Evolutionary conservation across 257 asterid genomes (phyloP), one percentile per base, ranked within the genome.

Genomic region (Cruciata laevipes): DNA sequence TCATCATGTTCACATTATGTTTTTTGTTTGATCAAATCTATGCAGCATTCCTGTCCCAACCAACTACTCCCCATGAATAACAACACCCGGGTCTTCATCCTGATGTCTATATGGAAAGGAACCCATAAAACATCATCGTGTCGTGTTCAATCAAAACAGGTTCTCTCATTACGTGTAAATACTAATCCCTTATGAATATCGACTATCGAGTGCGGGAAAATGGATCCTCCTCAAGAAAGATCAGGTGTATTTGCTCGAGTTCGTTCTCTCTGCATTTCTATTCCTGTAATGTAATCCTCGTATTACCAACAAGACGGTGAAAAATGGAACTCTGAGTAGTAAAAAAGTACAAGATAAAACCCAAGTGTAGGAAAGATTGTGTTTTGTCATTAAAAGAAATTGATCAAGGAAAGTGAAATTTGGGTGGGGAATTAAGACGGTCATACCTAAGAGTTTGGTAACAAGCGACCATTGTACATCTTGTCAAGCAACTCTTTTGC

Each of bases 381-480:
- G 10, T 24, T 42, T 17, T n/a, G 57, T 18, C 24, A 17, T 49
- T 17, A 11, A 3, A 49, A 70, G 18, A 75, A 25, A 21, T 32
- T n/a, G 49, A 61, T 62, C 58, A 9, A 35, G 13, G 6, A 17
- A 21, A 31, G 23, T 25, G 47, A n/a, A 49, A 61, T 3, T 7
- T 1, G 25, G 5, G 55, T 21, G 4, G 44, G 20, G 66, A 1
- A 31, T 20, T 20, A 2, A 32, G 47, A 24, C 58, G 16, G 38
- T 3, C 59, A 40, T 67, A 77, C 86, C 86, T 87, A 88, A n/a
- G 97, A 88, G 70, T 67, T 81, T 10, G 99, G 99, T 73, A 93
- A 74, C 49, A 93, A 51, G 23, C 97, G 87, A 58, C 99, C 99
- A 58, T 93, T 90, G 67, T 90, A 93, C 99, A 90, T 93, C 80